Evolutionary conservation across 2,329 filamentous ascomycete genomes (phyloP).

Genomic region (Xylariomycetidae sp.): DNA sequence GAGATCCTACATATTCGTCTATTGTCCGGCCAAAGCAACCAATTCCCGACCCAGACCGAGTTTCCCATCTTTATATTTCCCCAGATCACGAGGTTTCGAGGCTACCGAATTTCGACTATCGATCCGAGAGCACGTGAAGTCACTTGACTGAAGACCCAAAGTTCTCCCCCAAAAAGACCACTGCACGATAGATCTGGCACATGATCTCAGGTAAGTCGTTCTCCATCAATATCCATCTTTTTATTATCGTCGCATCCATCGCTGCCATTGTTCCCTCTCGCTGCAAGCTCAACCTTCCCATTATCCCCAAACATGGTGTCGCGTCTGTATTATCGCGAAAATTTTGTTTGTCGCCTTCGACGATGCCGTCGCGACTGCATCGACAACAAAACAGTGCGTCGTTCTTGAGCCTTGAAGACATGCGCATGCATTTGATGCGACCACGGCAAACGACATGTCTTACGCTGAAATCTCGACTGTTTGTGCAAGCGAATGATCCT

Average conservation of each 20-base stretch:
- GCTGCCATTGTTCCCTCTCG: background rate
- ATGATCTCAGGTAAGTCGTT: constrained; percentile 24
- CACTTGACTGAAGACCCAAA: constrained; percentile 25
- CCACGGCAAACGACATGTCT: no score
- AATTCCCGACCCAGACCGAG: constrained; percentile 3
- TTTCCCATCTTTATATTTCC: constrained; percentile 18
- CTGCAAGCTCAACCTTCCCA: constrained; percentile 3
- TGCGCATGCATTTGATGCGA: no score
- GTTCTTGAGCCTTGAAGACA: no score
- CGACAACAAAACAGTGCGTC: no score
- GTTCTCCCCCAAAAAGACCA: constrained; percentile 13
- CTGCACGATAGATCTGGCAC: constrained; percentile 22
- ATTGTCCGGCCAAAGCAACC: background rate
- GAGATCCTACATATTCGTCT: constrained; percentile 3
- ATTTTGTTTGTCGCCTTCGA: no score
- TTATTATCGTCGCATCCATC: background rate
- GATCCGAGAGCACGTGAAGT: constrained; percentile 27
- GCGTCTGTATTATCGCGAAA: background rate
- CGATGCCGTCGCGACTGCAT: no score
- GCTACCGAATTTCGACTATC: constrained; percentile 14
- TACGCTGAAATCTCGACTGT: no score
- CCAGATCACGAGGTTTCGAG: constrained; percentile 24
- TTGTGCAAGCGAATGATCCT: no score
- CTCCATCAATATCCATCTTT: constrained; percentile 3
- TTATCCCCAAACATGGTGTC: background rate